Evolutionary conservation across 106 monocot genomes (phyloP).

Genomic region (Chionographis japonica): DNA sequence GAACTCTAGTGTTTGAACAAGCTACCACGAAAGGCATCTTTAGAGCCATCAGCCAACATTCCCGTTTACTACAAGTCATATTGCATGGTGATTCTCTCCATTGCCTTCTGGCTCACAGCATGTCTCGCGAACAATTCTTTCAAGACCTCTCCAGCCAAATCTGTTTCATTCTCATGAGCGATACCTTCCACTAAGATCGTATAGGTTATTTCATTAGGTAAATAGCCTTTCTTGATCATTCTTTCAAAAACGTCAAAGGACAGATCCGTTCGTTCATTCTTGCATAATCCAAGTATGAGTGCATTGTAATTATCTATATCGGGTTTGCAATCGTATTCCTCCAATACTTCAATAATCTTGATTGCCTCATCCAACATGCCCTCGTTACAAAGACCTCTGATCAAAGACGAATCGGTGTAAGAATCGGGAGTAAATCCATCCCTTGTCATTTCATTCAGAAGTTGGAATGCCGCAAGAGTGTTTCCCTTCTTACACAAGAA

Average conservation of each 20-base stretch:
- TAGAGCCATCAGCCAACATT: too few species aligned
- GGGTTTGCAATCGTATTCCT: constrained; percentile 49
- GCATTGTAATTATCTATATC: constrained; percentile 82
- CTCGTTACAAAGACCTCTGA: constrained; percentile 77
- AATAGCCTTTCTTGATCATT: constrained; percentile 70
- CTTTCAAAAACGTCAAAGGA: constrained; percentile 51
- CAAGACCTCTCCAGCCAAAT: constrained; percentile 59
- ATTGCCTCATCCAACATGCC: constrained; percentile 83
- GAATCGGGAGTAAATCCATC: constrained; percentile 70
- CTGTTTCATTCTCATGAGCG: constrained; percentile 69
- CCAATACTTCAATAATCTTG: constrained; percentile 71
- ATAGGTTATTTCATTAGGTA: constrained; percentile 77
- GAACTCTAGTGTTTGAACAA: too few species aligned
- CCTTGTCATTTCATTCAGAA: constrained; percentile 63
- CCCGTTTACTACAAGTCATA: constrained; percentile 54
- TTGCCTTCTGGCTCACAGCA: constrained; percentile 39
- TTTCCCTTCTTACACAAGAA: constrained; percentile 77
- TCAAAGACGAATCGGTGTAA: constrained; percentile 63
- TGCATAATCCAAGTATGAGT: constrained; percentile 79
- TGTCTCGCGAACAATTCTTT: constrained; percentile 48
- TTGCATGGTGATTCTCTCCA: constrained; percentile 85
- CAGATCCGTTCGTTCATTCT: constrained; percentile 68
- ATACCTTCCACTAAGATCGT: constrained; percentile 74
- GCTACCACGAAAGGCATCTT: too few species aligned
- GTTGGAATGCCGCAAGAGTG: constrained; percentile 65